Evolutionary conservation across 164 flowering plant genomes (phyloP), one percentile per base, ranked within the genome.

Genomic region (Nymphaea thermarum): DNA sequence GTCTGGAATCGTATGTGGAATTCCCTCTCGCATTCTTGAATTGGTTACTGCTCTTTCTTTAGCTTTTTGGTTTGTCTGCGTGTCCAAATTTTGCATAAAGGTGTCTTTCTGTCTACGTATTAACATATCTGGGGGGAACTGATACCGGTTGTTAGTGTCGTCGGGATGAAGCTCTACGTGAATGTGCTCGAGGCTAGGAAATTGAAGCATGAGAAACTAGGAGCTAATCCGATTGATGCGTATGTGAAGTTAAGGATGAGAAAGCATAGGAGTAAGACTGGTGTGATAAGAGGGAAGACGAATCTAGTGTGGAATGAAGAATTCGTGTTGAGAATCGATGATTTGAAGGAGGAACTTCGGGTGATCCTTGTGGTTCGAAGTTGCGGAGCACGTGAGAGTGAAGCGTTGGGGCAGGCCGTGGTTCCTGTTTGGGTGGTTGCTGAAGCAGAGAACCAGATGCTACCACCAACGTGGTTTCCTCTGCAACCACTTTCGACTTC

Each of bases 251-350:
- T 92, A 25, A 74, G 78, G 43, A 65, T 86, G 16, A 94, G 95
- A 3, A 88, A 82, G 67, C 71, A 64, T 61, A 88, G 85, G 66
- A 75, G 82, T 5, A 83, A 77, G 78, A 83, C 89, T 5, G 72
- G 86, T 71, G 75, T 80, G 43, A 62, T 76, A 71, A 82, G 68
- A 71, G 74, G 75, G 36, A 76, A 68, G 10, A 25, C 25, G 0
- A 78, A 80, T 71, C 85, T 85, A 0, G 75, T 81, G 62, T 92
- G 98, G 98, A 87, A 88, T 60, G 94, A 92, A 72, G 98, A 92
- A 77, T 88, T 92, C 67, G 85, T 84, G 61, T 87, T 92, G 75
- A 77, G 81, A 51, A 84, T 84, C 5, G 68, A 70, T 71, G 82
- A 79, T 53, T 5, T 75, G 67, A 80, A 82, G 3, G 96, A 89